phyloP scores from a whole-genome alignment of 495 filamentous ascomycete genomes.

The Collariella sp. region DNA sequence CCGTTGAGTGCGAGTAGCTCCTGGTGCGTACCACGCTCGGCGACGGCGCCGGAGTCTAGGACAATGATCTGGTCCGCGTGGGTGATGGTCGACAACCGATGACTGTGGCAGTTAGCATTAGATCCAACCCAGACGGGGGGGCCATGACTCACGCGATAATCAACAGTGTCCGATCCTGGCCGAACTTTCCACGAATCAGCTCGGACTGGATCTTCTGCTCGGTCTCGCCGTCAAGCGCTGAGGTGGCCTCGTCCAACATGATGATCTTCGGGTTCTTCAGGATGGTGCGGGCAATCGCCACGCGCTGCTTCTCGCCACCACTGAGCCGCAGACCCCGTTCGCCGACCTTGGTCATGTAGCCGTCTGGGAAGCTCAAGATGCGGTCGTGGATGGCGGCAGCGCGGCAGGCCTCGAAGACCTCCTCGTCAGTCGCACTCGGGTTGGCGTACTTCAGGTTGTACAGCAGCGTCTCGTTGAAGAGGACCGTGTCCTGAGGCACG shows the following conservation, averaged over 20 bases:
- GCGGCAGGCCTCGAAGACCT: slow-evolving; percentile 75
- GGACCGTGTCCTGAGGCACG: too few relatives aligned
- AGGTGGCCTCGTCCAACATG: slow-evolving; percentile 91
- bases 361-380: slow-evolving; percentile 83
- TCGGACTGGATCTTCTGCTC: too few relatives aligned
- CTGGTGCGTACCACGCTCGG: slow-evolving; percentile 73
- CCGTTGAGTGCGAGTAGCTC: slow-evolving; percentile 66
- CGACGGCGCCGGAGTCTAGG: slow-evolving; percentile 68
- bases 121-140: too few relatives aligned
- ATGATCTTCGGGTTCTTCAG: too few relatives aligned
- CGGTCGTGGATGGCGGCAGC: slow-evolving; percentile 92
- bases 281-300: too few relatives aligned
- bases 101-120: too few relatives aligned
- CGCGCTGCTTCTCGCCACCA: too few relatives aligned
- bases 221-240: slow-evolving; percentile 87
- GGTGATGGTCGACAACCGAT: slow-evolving; percentile 86
- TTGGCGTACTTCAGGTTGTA: slow-evolving; percentile 91
- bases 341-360: slow-evolving; percentile 81
- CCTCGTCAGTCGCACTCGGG: slow-evolving; percentile 68
- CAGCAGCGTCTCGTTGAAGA: slow-evolving; percentile 95
- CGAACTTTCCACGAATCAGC: too few relatives aligned
- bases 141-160: too few relatives aligned
- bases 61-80: slow-evolving; percentile 86
- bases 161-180: too few relatives aligned
- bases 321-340: slow-evolving; percentile 91